Conservation (phyloP, 2,329 filamentous ascomycete species). For the Colletotrichum brevisporum region DNA sequence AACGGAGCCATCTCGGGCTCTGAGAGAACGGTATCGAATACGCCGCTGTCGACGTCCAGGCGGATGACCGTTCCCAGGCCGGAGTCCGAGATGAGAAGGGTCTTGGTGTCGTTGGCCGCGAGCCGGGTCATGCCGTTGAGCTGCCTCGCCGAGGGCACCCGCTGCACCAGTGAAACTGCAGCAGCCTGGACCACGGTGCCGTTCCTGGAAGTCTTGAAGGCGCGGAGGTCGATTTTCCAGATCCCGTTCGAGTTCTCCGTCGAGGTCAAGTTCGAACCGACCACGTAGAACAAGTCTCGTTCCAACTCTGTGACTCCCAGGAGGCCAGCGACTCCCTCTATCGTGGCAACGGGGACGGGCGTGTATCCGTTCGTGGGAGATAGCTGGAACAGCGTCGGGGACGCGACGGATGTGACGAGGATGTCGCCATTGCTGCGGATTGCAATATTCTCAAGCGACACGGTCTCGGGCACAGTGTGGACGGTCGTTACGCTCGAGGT, state of each 20-base stretch:
- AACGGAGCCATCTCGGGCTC: constrained; percentile 30
- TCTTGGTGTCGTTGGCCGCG: constrained; percentile 23
- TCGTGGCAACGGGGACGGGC: constrained; percentile 36
- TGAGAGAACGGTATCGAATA: constrained; percentile 37
- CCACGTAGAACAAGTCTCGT: constrained; percentile 42
- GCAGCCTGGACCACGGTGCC: constrained; percentile 2
- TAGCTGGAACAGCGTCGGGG: constrained; percentile 37
- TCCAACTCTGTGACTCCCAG: constrained; percentile 42
- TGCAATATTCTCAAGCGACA: constrained; percentile 44
- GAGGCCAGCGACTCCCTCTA: constrained; percentile 21
- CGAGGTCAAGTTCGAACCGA: constrained; percentile 38
- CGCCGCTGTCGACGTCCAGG: constrained; percentile 38
- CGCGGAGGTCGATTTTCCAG: constrained; percentile 38
- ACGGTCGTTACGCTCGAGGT: not conserved
- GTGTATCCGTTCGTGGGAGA: constrained; percentile 10
- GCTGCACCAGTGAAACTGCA: constrained; percentile 28
- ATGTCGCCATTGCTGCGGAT: constrained; percentile 42
- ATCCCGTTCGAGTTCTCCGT: constrained; percentile 29
- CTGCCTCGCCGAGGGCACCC: constrained; percentile 32
- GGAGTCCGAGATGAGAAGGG: constrained; percentile 44
- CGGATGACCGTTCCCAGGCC: constrained; percentile 39
- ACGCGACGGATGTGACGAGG: constrained; percentile 38
- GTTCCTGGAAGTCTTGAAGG: constrained; percentile 13
- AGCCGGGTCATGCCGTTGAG: constrained; percentile 45
- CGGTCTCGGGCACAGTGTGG: not conserved